Evolutionary conservation across 78 protist species (phyloP).

Genomic region (Pigoraptor vietnamica): DNA sequence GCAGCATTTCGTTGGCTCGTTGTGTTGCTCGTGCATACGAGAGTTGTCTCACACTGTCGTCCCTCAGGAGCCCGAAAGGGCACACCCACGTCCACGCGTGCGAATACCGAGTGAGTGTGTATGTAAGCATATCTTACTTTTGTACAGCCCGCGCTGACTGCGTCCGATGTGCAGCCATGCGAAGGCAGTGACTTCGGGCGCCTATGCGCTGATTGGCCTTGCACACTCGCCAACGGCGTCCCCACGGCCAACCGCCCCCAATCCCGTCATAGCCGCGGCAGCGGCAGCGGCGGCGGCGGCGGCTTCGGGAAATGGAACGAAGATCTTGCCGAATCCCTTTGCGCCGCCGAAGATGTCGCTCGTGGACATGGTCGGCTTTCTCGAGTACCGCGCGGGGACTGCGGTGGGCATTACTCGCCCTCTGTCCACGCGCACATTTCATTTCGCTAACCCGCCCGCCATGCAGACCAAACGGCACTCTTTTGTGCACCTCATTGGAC

Average conservation of each 20-base stretch:
- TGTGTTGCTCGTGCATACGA: too few species aligned
- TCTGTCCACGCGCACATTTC: too few species aligned
- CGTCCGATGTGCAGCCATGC: not conserved
- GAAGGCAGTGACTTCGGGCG: not conserved
- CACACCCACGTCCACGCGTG: too few species aligned
- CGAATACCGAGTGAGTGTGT: too few species aligned
- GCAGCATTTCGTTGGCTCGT: too few species aligned
- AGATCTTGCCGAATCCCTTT: not conserved
- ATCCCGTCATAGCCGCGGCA: not conserved
- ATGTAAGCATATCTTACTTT: too few species aligned
- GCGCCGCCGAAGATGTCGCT: not conserved
- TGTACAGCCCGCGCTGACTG: too few species aligned
- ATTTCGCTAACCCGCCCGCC: too few species aligned
- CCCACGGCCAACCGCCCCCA: not conserved
- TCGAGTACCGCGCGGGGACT: not conserved
- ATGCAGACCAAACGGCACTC: not conserved
- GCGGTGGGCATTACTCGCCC: too few species aligned
- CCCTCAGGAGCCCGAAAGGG: too few species aligned
- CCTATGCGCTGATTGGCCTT: not conserved
- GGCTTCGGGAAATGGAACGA: not conserved
- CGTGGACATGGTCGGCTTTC: not conserved
- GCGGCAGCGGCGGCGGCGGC: not conserved
- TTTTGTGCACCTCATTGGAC: slow-evolving; percentile 8
- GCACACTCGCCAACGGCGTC: not conserved
- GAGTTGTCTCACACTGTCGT: too few species aligned